These are phyloP conservation scores for Cercospora citrullina DNA, from an alignment of 2,329 filamentous ascomycete species.

Conservation along the genomic window DNA sequence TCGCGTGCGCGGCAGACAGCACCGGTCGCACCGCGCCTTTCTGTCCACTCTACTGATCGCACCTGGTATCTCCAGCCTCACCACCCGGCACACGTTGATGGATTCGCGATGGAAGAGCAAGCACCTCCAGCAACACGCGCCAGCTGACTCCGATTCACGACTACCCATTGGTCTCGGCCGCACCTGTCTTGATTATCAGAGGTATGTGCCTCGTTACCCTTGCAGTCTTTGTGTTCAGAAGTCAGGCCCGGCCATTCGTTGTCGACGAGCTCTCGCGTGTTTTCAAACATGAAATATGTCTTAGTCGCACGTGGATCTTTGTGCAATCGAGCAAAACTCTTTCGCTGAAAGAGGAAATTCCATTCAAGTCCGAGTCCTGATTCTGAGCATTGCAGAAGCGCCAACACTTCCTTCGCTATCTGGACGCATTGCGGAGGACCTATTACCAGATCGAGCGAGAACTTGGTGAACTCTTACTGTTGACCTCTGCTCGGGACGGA, in stretches of 20 bases:
- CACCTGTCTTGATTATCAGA: neutral
- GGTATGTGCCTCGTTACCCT: neutral
- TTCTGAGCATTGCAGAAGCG: neutral
- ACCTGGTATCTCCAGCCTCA: neutral
- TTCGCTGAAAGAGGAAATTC: neutral
- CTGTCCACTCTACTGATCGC: neutral
- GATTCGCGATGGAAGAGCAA: conserved; percentile 13
- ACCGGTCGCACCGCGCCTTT: conserved; percentile 19
- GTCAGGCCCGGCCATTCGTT: neutral
- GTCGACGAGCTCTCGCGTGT: neutral
- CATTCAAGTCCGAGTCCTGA: neutral
- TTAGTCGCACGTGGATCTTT: neutral
- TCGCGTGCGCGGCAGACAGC: conserved; percentile 1
- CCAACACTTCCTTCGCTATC: neutral
- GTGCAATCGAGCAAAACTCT: neutral
- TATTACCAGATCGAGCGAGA: neutral
- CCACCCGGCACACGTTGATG: conserved; percentile 3
- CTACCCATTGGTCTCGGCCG: neutral
- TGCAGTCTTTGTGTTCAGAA: neutral
- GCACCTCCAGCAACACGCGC: neutral
- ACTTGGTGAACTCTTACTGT: neutral
- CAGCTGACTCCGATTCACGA: neutral
- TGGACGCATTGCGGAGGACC: neutral
- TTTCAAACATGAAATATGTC: neutral
- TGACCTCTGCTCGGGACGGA: neutral